Evolutionary conservation across 345 rosid genomes (phyloP).

Genomic region (Euphorbia pulcherrima): DNA sequence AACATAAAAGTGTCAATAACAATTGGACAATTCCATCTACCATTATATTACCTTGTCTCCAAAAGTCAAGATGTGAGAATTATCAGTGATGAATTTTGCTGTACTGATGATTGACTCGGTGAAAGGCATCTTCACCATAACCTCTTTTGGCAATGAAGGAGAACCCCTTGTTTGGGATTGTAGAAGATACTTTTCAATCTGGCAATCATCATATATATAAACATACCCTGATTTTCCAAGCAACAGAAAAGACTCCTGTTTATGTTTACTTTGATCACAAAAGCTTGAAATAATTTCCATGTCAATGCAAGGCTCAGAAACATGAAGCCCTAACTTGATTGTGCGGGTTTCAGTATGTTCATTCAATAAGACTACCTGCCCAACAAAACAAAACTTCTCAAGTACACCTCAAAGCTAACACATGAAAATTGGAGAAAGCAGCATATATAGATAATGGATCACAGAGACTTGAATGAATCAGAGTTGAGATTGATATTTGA

Average conservation of each 20-base stretch:
- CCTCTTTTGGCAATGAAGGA: constrained; percentile 75
- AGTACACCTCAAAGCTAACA: not conserved
- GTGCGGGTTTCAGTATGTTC: constrained; percentile 74
- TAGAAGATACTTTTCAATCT: constrained; percentile 77
- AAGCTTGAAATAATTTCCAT: constrained; percentile 61
- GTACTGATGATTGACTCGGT: constrained; percentile 59
- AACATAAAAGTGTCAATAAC: not conserved
- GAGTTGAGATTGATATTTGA: not conserved
- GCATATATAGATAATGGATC: not conserved
- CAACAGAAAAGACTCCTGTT: constrained; percentile 48
- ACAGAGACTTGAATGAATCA: not conserved
- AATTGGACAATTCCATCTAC: constrained; percentile 3
- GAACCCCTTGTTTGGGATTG: constrained; percentile 69
- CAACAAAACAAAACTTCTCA: constrained; percentile 2
- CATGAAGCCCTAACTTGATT: constrained; percentile 64
- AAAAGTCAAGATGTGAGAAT: constrained; percentile 34
- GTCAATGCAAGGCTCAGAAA: constrained; percentile 69
- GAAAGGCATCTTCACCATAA: constrained; percentile 56
- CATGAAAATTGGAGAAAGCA: not conserved
- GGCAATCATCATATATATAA: constrained; percentile 64
- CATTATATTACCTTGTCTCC: constrained; percentile 55
- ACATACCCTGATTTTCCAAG: constrained; percentile 81
- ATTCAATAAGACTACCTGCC: constrained; percentile 65
- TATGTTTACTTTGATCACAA: constrained; percentile 57
- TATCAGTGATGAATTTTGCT: constrained; percentile 52